phyloP scores from a whole-genome alignment of 805 yeast genomes.

The Candida manassasensis region DNA sequence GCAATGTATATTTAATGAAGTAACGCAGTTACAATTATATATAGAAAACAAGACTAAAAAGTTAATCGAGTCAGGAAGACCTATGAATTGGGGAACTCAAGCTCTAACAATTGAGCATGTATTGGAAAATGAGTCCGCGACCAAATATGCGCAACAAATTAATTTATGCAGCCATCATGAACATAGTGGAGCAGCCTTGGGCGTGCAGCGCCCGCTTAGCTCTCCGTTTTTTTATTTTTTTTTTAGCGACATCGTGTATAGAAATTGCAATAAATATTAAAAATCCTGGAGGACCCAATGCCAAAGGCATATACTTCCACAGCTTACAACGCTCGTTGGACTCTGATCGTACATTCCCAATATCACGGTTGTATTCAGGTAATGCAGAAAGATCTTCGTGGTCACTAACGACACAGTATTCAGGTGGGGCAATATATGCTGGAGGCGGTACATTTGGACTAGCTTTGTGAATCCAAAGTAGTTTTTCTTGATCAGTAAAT shows the following conservation, averaged over 20 bases:
- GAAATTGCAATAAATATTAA: neutral
- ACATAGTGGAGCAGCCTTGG: too few relatives aligned
- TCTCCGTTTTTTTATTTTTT: neutral
- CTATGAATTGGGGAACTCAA: too few relatives aligned
- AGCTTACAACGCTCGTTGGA: neutral
- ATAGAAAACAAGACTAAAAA: too few relatives aligned
- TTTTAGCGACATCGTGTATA: neutral
- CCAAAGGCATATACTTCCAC: neutral
- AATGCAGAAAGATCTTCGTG: neutral
- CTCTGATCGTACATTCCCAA: neutral
- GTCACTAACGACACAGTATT: neutral
- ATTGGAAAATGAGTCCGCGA: too few relatives aligned
- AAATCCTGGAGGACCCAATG: neutral
- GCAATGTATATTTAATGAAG: too few relatives aligned
- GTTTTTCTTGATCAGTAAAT: slow-evolving; percentile 1
- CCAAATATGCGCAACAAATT: too few relatives aligned
- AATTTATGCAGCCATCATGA: too few relatives aligned
- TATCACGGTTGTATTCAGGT: neutral
- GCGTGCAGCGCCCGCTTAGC: too few relatives aligned
- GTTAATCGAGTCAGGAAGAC: too few relatives aligned
- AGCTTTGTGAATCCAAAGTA: neutral
- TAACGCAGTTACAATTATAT: too few relatives aligned
- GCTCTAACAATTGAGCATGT: too few relatives aligned
- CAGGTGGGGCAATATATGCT: neutral
- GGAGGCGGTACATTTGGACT: neutral